Base-by-base conservation (phyloP, 495 filamentous ascomycete genomes). In the Cudoniella acicularis region DNA sequence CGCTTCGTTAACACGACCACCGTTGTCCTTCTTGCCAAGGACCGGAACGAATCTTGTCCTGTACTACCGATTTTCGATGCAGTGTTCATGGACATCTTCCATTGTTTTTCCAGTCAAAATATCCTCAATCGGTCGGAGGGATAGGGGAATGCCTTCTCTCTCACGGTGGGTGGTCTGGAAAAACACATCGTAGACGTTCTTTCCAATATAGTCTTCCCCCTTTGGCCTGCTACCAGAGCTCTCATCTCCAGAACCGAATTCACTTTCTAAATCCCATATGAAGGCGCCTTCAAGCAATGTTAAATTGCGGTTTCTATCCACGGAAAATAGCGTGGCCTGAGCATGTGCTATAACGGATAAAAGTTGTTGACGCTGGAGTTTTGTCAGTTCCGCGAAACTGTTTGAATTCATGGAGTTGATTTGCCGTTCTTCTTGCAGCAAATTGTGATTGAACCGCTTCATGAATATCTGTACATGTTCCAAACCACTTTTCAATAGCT, bases 401-500 rank as follows among this genome's bases (percentile, higher is more conserved):
- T 41, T 1, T 17, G 3, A 16, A 46, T n/a, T 17, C 25, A 40
- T 24, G 21, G n/a, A 43, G 16, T 2, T 36, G 11, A 45, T 57
- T 61, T 46, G 59, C 61, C 52, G 76, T 83, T 52, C 78, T 74
- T 59, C 75, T 81, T 11, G 85, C 85, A 17, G 76, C 73, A 36
- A 83, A 75, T 52, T 85, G 78, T 0, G 83, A 73, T 64, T 85
- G 77, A 3, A 88, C 81, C 17, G 81, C 72, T 47, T 87, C 83
- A 63, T 87, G 80, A 23, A 88, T 83, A 49, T 89, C 84, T 9
- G 84, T 87, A 64, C 81, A 85, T n/a, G 84, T 82, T 16, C 86
- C 87, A 63, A 87, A 88, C 87, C 87, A 91, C 68, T 87, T 87
- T 54, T 86, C 72, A 43, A 90, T 88, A 26, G 73, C 70, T 0